Conservation (phyloP, 441 rosid genomes). For the Lepidium campestre region DNA sequence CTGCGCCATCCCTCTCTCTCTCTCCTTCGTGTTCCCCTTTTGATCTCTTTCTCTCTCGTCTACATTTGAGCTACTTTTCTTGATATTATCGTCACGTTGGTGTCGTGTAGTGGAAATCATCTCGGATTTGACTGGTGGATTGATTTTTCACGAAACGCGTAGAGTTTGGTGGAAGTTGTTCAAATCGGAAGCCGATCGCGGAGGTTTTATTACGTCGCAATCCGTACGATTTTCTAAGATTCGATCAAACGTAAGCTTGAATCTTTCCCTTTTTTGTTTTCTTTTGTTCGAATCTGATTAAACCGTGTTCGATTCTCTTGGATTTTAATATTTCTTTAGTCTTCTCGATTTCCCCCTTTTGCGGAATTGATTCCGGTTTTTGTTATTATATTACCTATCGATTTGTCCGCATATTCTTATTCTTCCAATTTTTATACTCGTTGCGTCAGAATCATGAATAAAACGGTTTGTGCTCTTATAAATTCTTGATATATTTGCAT, state of each 20-base stretch:
- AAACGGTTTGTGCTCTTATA: neutral
- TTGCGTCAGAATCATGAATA: neutral
- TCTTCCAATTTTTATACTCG: neutral
- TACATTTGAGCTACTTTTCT: neutral
- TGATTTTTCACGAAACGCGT: slow-evolving; percentile 24
- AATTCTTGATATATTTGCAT: slow-evolving; percentile 8
- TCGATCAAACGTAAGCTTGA: slow-evolving; percentile 37
- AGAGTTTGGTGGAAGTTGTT: slow-evolving; percentile 36
- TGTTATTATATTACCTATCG: neutral
- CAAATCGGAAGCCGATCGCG: slow-evolving; percentile 45
- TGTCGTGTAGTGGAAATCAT: slow-evolving; percentile 4
- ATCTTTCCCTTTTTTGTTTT: neutral
- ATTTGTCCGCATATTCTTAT: slow-evolving; percentile 4
- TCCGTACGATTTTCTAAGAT: slow-evolving; percentile 14
- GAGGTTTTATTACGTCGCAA: neutral
- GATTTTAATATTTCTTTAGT: neutral
- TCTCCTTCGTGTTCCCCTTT: neutral
- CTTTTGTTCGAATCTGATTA: neutral
- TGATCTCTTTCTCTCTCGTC: slow-evolving; percentile 4
- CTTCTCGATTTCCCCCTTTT: slow-evolving; percentile 14
- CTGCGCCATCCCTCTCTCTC: neutral
- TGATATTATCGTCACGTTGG: neutral
- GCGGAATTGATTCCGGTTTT: slow-evolving; percentile 10
- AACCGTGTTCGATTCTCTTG: neutral
- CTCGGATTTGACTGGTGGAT: neutral